A percentile compares a stretch with the other conserved stretches of the same genome.
These are phyloP conservation scores for Ulmus americana DNA, from an alignment of 331 rosid species.

Conservation along the genomic window DNA sequence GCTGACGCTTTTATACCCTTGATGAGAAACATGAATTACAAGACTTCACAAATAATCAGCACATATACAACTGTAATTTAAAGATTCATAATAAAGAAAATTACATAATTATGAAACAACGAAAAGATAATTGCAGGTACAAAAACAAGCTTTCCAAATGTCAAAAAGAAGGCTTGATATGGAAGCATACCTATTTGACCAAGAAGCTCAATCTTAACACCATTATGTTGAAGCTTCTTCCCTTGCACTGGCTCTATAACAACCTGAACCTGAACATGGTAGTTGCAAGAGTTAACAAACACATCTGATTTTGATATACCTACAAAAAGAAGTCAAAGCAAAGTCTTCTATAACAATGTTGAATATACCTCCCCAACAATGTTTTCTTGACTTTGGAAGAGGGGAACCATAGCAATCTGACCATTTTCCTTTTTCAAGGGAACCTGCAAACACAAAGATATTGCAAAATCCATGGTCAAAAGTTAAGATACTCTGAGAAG, in stretches of 20 bases:
- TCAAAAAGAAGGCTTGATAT: not conserved
- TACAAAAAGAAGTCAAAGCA: not conserved
- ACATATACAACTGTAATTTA: too few relatives aligned
- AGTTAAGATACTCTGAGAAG: not conserved
- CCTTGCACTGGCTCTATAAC: conserved; percentile 66
- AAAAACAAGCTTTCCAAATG: not conserved
- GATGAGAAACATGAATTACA: not conserved
- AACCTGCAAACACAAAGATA: conserved; percentile 31
- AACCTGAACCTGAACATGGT: conserved; percentile 35
- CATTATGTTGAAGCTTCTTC: conserved; percentile 67
- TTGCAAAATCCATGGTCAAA: not conserved
- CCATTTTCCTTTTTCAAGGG: conserved; percentile 67
- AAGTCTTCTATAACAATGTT: not conserved
- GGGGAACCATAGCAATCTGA: conserved; percentile 53
- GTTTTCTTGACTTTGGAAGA: conserved; percentile 73
- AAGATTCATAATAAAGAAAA: too few relatives aligned
- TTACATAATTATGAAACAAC: not conserved
- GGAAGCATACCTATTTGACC: conserved; percentile 62
- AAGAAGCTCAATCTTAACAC: conserved; percentile 65
- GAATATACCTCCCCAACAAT: conserved; percentile 62
- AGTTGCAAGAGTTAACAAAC: not conserved
- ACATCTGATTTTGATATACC: not conserved
- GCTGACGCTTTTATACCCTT: not conserved
- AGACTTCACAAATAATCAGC: not conserved
- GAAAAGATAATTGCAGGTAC: too few relatives aligned